Conservation (phyloP, 139 green algal genomes). For the Microglena sp. region DNA sequence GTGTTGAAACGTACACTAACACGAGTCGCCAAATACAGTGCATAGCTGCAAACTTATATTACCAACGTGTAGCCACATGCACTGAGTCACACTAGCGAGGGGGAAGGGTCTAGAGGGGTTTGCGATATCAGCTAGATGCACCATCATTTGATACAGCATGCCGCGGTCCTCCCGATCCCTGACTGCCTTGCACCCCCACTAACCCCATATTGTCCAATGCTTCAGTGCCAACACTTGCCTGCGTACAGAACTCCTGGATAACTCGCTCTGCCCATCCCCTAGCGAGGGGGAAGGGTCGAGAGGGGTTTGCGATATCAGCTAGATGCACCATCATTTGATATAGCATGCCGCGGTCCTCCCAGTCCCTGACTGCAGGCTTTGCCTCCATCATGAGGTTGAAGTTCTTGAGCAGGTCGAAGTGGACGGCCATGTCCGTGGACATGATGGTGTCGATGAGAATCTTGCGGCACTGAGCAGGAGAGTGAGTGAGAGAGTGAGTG, state of each 20-base stretch:
- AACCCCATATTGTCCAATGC: too few relatives aligned
- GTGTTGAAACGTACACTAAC: too few relatives aligned
- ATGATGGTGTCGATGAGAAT: constrained; percentile 46
- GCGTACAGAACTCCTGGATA: constrained; percentile 45
- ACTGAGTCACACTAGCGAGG: constrained; percentile 29
- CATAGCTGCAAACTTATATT: too few relatives aligned
- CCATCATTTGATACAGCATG: constrained; percentile 40
- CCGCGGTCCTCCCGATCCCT: constrained; percentile 31
- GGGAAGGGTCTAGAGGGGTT: constrained; percentile 45
- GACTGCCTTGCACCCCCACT: too few relatives aligned
- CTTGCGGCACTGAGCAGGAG: constrained; percentile 27
- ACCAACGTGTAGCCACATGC: too few relatives aligned
- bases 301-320: constrained; percentile 49
- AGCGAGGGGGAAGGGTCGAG: constrained; percentile 39
- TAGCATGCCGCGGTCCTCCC: constrained; percentile 36
- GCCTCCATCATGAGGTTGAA: constrained; percentile 30
- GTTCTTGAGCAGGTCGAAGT: constrained; percentile 46
- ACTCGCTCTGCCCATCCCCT: constrained; percentile 42
- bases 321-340: constrained; percentile 47
- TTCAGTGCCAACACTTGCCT: constrained; percentile 25
- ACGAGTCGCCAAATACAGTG: too few relatives aligned
- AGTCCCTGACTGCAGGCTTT: constrained; percentile 20
- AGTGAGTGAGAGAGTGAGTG: too few relatives aligned
- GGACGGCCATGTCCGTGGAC: constrained; percentile 53
- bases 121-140: constrained; percentile 50